Conservation (phyloP, 2,329 filamentous ascomycete genomes). For the Tricladium varicosporioides region DNA sequence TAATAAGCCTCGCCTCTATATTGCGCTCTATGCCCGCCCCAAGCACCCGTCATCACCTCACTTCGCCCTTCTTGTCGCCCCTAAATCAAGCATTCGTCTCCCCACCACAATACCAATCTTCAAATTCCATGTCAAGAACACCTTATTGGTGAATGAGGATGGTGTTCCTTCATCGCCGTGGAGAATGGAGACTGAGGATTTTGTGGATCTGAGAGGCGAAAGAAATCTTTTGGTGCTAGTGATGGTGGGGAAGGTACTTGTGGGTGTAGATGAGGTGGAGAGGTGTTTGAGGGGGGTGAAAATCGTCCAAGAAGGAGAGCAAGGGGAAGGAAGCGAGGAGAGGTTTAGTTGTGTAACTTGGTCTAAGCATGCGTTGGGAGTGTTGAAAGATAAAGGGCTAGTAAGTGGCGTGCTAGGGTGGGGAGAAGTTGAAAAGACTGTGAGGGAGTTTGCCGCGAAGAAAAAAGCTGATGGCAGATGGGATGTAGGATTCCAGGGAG, state of each 20-base stretch:
- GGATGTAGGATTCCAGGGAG: conserved; percentile 4
- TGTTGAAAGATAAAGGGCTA: neutral
- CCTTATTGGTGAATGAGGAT: neutral
- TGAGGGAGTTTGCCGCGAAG: neutral
- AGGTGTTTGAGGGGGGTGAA: neutral
- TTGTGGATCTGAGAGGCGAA: neutral
- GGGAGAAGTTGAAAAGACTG: neutral
- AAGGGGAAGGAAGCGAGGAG: neutral
- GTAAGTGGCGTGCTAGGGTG: neutral
- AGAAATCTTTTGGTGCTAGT: neutral
- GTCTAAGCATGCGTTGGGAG: neutral
- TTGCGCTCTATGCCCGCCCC: conserved; percentile 5
- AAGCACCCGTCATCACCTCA: neutral
- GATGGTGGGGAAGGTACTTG: conserved; percentile 1
- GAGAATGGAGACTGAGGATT: neutral
- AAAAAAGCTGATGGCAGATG: neutral
- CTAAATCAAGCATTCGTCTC: neutral
- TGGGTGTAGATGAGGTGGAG: neutral
- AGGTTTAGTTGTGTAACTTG: conserved; percentile 1
- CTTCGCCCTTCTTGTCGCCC: conserved; percentile 1
- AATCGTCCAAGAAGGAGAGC: neutral
- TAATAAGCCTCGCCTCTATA: conserved; percentile 7
- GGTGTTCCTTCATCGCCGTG: neutral
- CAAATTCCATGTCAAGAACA: conserved; percentile 2
- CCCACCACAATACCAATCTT: neutral